phyloP scores from a whole-genome alignment of 306 rosid species.

The Lithocarpus polystachyus region DNA sequence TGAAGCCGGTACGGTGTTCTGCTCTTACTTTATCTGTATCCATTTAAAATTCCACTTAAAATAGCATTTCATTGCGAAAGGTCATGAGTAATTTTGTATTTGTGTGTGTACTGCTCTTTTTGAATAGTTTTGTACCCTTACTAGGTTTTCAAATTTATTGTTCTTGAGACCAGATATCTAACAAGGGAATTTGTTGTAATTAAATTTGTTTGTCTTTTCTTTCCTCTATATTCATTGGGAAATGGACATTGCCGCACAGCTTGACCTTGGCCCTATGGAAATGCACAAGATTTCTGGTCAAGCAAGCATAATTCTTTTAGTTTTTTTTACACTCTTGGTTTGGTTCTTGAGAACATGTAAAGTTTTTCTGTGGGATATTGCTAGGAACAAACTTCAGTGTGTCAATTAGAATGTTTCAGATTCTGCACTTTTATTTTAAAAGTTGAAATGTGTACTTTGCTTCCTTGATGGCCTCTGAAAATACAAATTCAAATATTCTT shows the following conservation, averaged over 20 bases:
- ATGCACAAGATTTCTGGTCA: background rate
- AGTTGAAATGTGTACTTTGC: background rate
- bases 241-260: background rate
- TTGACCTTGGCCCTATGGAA: background rate
- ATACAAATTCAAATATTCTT: background rate
- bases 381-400: background rate
- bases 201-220: background rate
- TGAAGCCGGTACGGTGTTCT: background rate
- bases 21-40: background rate
- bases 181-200: background rate
- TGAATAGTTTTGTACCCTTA: background rate
- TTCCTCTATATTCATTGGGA: background rate
- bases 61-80: background rate
- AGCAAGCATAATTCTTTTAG: background rate
- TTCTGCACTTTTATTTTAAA: no score
- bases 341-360: background rate
- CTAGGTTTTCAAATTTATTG: background rate
- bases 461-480: no score
- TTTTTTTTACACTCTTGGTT: background rate
- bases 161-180: background rate
- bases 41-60: background rate
- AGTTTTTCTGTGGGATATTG: background rate
- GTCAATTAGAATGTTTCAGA: background rate
- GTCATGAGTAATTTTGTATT: conserved; percentile 3
- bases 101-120: background rate